These are phyloP conservation scores for Eragrostis curvula DNA, from an alignment of 176 grass and related monocot species.

Conservation along the genomic window DNA sequence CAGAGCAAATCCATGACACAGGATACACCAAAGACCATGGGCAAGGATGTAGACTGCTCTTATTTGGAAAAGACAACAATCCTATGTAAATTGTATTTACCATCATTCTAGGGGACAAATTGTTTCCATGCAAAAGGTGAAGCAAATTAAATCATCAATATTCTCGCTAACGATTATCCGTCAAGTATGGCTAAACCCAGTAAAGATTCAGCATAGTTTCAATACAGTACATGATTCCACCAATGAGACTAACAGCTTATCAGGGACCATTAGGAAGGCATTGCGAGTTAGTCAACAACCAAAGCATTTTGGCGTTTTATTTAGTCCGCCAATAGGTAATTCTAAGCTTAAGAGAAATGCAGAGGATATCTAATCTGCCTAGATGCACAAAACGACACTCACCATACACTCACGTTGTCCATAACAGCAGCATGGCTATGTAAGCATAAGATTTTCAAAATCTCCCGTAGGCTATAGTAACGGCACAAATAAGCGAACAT, in stretches of 20 bases:
- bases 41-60: not conserved
- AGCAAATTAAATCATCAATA: slow-evolving; percentile 10
- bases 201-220: not conserved
- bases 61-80: not conserved
- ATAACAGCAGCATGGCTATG: not conserved
- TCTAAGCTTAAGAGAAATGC: slow-evolving; percentile 1
- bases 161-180: not conserved
- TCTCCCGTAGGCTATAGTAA: not conserved
- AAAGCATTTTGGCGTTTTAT: not conserved
- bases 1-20: not conserved
- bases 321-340: not conserved
- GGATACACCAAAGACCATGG: slow-evolving; percentile 7
- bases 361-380: not conserved
- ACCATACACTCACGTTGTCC: not conserved
- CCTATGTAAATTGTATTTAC: not conserved
- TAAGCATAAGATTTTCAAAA: slow-evolving; percentile 27
- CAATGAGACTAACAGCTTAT: not conserved
- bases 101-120: not conserved
- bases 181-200: not conserved
- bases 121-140: not conserved
- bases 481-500: not conserved
- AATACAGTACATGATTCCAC: not conserved
- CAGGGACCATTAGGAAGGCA: not conserved
- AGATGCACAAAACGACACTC: not conserved
- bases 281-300: not conserved